Evolutionary conservation across 306 rosid species (phyloP).

Genomic region (Prunus padus): DNA sequence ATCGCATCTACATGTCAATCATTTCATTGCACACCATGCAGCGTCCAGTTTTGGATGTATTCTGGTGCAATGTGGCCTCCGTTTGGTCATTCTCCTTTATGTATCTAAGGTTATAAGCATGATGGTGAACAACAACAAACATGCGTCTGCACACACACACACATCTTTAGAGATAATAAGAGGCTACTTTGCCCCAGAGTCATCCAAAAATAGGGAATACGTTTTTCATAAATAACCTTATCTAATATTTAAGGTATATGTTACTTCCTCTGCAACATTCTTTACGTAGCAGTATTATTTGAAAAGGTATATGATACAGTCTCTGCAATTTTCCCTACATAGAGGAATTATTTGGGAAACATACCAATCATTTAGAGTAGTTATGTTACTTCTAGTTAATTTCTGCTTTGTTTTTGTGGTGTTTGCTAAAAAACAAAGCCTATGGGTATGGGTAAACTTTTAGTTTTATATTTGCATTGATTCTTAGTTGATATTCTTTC

Average conservation of each 20-base stretch:
- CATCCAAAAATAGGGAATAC: background rate
- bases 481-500: background rate
- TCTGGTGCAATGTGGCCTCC: background rate
- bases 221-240: background rate
- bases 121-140: background rate
- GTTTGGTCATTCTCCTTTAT: background rate
- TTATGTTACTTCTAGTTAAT: background rate
- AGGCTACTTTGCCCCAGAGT: background rate
- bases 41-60: background rate
- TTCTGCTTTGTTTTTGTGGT: background rate
- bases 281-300: background rate
- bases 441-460: background rate
- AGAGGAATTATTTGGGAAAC: background rate
- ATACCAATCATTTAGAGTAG: background rate
- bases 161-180: background rate
- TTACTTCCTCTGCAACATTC: conserved; percentile 3
- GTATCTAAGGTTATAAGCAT: background rate
- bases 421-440: background rate
- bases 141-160: background rate
- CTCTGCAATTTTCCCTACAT: background rate
- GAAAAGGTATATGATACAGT: background rate
- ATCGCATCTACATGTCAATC: conserved; percentile 5
- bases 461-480: background rate
- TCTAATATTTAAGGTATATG: background rate
- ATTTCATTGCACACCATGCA: background rate